Conservation (phyloP, 441 rosid species). For the Melastoma candidum region DNA sequence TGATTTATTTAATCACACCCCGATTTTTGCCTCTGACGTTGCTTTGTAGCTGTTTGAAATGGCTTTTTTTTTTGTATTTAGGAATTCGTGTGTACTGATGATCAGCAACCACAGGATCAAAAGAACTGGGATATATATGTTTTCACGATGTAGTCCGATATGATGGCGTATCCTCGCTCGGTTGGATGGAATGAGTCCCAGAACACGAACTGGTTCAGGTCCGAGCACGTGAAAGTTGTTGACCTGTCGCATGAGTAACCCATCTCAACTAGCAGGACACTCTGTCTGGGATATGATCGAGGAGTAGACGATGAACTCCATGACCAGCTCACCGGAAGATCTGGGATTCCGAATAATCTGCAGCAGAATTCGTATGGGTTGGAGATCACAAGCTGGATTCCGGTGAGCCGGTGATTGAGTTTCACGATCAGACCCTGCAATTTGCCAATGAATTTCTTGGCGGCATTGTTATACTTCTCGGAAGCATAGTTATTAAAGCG, state of each 20-base stretch:
- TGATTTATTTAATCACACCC: too few species aligned
- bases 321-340: constrained; percentile 33
- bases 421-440: constrained; percentile 16
- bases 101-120: constrained; percentile 1
- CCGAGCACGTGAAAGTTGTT: constrained; percentile 40
- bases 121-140: constrained; percentile 26
- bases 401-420: constrained; percentile 30
- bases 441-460: constrained; percentile 36
- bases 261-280: constrained; percentile 28
- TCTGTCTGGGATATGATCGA: too few species aligned
- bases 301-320: too few species aligned
- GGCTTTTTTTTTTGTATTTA: too few species aligned
- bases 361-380: constrained; percentile 30
- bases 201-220: constrained; percentile 38
- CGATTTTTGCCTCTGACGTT: too few species aligned
- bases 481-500: constrained; percentile 11
- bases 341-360: constrained; percentile 35
- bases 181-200: constrained; percentile 66
- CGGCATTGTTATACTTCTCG: constrained; percentile 41
- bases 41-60: too few species aligned
- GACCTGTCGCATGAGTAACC: constrained; percentile 35
- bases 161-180: constrained; percentile 34
- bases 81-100: too few species aligned
- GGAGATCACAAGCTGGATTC: constrained; percentile 29
- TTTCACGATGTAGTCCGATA: constrained; percentile 30